Evolutionary conservation across 345 rosid species (phyloP).

Genomic region (Syzygium aqueum): DNA sequence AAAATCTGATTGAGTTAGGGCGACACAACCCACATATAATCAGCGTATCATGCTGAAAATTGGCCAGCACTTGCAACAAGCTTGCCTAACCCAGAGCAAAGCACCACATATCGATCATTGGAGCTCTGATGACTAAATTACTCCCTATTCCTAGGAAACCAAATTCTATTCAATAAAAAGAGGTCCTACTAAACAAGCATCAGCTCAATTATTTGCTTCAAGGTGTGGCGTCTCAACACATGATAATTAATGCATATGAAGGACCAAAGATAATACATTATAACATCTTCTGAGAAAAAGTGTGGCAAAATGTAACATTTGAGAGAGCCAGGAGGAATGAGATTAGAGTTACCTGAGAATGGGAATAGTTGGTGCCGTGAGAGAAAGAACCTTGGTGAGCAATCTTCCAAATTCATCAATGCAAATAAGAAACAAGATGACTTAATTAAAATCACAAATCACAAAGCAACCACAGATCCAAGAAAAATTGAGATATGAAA

Average conservation of each 20-base stretch:
- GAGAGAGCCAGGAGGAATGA: conserved; percentile 1
- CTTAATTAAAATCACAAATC: background rate
- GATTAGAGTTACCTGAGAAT: conserved; percentile 27
- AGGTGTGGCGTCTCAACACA: background rate
- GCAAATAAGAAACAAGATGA: background rate
- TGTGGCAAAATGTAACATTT: background rate
- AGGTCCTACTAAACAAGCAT: background rate
- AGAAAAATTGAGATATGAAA: background rate
- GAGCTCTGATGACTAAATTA: background rate
- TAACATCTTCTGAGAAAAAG: background rate
- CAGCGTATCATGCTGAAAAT: background rate
- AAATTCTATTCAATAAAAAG: background rate
- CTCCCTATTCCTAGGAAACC: background rate
- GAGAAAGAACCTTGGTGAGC: conserved; percentile 31
- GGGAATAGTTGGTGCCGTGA: conserved; percentile 17
- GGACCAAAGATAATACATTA: background rate
- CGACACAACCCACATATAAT: background rate
- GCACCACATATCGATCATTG: background rate
- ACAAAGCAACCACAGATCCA: background rate
- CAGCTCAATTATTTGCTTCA: background rate
- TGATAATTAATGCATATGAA: background rate
- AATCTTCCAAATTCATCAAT: conserved; percentile 34
- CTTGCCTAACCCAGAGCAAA: background rate
- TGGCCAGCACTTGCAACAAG: background rate
- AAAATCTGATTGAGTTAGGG: background rate